These are phyloP conservation scores for Fusarium scirpi DNA, from an alignment of 2,329 filamentous ascomycete genomes.

Conservation along the genomic window DNA sequence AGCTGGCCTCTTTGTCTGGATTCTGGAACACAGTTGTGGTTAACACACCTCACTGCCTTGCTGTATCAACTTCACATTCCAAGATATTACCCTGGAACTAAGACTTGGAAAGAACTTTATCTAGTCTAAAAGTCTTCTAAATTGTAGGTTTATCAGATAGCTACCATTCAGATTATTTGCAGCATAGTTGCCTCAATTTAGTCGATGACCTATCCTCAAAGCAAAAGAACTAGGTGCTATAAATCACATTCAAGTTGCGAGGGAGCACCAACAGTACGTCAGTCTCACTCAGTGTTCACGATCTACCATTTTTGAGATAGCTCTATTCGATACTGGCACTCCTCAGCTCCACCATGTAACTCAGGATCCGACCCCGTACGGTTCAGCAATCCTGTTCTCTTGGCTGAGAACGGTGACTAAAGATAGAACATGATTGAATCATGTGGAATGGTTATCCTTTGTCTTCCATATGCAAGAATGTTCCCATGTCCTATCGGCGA, in stretches of 20 bases:
- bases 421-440: not conserved
- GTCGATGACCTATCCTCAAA: not conserved
- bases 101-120: too few relatives aligned
- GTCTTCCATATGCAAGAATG: not conserved
- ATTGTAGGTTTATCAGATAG: too few relatives aligned
- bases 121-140: too few relatives aligned
- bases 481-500: not conserved
- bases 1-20: too few relatives aligned
- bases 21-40: too few relatives aligned
- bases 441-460: not conserved
- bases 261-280: too few relatives aligned
- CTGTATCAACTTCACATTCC: too few relatives aligned
- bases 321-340: not conserved
- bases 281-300: not conserved
- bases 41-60: too few relatives aligned
- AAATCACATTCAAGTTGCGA: too few relatives aligned
- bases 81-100: too few relatives aligned
- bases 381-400: not conserved
- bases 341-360: not conserved
- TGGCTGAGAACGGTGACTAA: not conserved
- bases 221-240: not conserved
- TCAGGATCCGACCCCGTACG: not conserved
- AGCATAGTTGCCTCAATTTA: too few relatives aligned
- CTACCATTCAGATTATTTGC: too few relatives aligned
- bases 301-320: not conserved